phyloP scores from a whole-genome alignment of 2,329 filamentous ascomycete genomes.

The Botryotinia globosa region DNA sequence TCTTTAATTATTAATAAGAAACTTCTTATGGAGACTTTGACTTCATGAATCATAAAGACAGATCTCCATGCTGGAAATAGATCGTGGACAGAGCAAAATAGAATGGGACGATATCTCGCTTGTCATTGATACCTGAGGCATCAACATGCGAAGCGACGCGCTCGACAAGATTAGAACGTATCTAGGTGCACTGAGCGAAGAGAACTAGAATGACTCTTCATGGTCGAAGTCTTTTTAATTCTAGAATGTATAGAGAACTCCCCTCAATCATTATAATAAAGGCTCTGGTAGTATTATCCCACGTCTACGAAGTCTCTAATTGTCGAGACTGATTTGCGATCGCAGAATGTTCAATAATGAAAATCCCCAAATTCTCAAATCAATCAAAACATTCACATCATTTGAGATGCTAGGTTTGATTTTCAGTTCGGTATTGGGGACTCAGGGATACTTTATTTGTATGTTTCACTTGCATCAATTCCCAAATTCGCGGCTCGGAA shows the following conservation, averaged over 20 bases:
- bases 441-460: too few species aligned
- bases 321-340: neutral
- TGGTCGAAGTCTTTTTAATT: too few species aligned
- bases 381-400: too few species aligned
- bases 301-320: neutral
- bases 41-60: fast-evolving
- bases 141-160: neutral
- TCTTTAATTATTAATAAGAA: neutral
- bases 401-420: too few species aligned
- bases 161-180: neutral
- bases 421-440: too few species aligned
- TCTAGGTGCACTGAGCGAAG: neutral
- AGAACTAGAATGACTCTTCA: neutral
- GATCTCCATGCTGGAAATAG: neutral
- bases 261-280: too few species aligned
- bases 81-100: neutral
- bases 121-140: neutral
- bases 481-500: too few species aligned
- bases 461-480: too few species aligned
- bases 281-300: neutral
- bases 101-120: neutral
- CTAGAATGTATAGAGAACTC: too few species aligned
- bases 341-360: too few species aligned
- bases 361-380: too few species aligned
- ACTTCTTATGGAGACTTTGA: fast-evolving